Percentiles rank a stretch among this genome's conserved stretches.
Conservation (phyloP, 148 eudicot genomes). For the Nepenthes mirabilis region DNA sequence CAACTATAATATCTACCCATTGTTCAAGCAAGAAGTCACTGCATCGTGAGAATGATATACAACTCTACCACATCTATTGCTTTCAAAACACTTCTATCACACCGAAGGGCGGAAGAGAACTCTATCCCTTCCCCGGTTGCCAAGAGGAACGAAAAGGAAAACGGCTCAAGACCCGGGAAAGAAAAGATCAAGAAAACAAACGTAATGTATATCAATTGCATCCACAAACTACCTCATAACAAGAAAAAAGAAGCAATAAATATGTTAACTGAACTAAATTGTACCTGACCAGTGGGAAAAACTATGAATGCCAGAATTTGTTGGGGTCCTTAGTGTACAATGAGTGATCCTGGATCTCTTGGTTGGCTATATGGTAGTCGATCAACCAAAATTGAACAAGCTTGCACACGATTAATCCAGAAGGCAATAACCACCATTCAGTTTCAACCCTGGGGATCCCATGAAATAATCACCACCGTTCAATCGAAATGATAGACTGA, state of each 20-base stretch:
- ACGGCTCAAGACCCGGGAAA: not conserved
- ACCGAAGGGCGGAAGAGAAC: no score
- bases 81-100: no score
- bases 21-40: no score
- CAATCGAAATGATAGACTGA: not conserved
- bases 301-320: constrained; percentile 57
- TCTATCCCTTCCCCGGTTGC: no score
- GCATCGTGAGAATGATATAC: no score
- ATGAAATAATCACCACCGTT: not conserved
- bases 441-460: constrained; percentile 62
- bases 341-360: constrained; percentile 78
- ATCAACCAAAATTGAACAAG: constrained; percentile 59
- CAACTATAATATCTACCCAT: no score
- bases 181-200: not conserved
- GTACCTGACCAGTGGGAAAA: constrained; percentile 3
- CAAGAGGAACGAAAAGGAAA: not conserved
- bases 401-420: constrained; percentile 57
- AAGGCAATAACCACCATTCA: constrained; percentile 94
- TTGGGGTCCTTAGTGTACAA: constrained; percentile 68
- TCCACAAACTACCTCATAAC: not conserved
- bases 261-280: not conserved
- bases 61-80: no score
- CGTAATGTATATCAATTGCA: not conserved
- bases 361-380: constrained; percentile 85
- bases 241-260: not conserved